These are phyloP conservation scores for Cladosporium sp. DNA, from an alignment of 2,329 filamentous ascomycete species.

Conservation along the genomic window DNA sequence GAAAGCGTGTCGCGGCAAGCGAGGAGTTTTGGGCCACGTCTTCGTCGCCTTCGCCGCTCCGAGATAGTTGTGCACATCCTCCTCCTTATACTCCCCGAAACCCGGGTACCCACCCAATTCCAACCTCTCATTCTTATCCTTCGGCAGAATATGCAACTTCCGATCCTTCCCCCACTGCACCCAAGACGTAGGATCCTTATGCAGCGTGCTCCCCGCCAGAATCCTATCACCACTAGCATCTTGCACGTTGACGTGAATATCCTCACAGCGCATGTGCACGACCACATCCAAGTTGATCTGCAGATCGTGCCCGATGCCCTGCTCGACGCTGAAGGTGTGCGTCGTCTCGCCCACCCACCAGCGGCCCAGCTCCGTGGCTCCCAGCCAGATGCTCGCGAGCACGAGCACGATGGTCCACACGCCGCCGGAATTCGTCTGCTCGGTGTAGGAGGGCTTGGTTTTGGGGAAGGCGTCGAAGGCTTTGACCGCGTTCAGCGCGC, in stretches of 20 bases:
- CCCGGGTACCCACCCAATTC: conserved; percentile 34
- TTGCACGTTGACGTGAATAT: conserved; percentile 95
- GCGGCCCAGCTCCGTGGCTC: conserved; percentile 70
- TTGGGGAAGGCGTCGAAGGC: conserved; percentile 99
- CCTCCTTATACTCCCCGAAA: conserved; percentile 58
- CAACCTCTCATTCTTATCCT: conserved; percentile 55
- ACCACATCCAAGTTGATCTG: conserved; percentile 97
- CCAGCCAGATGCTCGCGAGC: conserved; percentile 68
- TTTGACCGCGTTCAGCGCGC: conserved; percentile 57
- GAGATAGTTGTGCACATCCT: conserved; percentile 89
- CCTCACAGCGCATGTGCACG: conserved; percentile 77
- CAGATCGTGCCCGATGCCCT: conserved; percentile 78
- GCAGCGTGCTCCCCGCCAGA: conserved; percentile 69
- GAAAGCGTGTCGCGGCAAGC: conserved; percentile 44
- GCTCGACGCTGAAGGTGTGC: conserved; percentile 91
- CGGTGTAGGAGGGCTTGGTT: conserved; percentile 89
- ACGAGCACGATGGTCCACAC: conserved; percentile 89
- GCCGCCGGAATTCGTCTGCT: conserved; percentile 77
- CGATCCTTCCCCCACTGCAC: conserved; percentile 71
- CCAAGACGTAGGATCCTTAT: conserved; percentile 77
- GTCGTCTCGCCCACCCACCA: conserved; percentile 84
- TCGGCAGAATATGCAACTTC: conserved; percentile 52
- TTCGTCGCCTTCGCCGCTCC: conserved; percentile 63
- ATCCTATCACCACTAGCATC: conserved; percentile 92
- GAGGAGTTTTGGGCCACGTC: conserved; percentile 70